Conservation (phyloP, 225 moss, liverwort and hornwort species). For the Takakia lepidozioides region DNA sequence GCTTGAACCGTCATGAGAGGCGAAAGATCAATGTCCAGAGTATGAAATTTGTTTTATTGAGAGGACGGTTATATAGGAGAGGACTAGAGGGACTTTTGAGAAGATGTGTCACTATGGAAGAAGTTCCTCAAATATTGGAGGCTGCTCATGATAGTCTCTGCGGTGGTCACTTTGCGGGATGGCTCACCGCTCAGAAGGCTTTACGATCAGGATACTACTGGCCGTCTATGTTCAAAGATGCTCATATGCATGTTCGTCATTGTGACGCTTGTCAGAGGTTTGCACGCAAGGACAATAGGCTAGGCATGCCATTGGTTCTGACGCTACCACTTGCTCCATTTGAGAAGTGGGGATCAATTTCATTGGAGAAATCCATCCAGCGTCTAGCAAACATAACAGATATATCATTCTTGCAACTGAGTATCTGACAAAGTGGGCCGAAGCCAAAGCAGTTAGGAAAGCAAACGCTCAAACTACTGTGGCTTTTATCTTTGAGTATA, state of each 20-base stretch:
- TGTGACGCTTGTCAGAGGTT: not conserved
- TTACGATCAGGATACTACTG: not conserved
- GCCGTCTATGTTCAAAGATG: not conserved
- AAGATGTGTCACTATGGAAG: not conserved
- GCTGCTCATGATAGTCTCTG: not conserved
- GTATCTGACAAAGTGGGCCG: too few species aligned
- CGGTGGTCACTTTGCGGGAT: not conserved
- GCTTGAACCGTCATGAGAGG: not conserved
- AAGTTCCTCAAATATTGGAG: not conserved
- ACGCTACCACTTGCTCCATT: not conserved
- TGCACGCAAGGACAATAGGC: not conserved
- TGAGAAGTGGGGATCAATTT: constrained; percentile 1
- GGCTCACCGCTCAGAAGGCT: not conserved
- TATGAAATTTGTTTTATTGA: not conserved
- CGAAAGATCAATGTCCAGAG: not conserved
- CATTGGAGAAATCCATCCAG: too few species aligned
- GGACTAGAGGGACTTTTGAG: too few species aligned
- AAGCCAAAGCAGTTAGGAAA: too few species aligned
- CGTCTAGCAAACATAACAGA: too few species aligned
- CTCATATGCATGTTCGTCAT: not conserved
- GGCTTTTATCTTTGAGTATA: too few species aligned
- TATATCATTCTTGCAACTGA: too few species aligned
- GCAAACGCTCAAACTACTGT: too few species aligned
- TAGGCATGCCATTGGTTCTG: not conserved
- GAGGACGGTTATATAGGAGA: not conserved